A percentile compares a stretch with the other conserved stretches of the same genome.
Conservation (phyloP, 306 rosid genomes). For the Rubus parviflorus region DNA sequence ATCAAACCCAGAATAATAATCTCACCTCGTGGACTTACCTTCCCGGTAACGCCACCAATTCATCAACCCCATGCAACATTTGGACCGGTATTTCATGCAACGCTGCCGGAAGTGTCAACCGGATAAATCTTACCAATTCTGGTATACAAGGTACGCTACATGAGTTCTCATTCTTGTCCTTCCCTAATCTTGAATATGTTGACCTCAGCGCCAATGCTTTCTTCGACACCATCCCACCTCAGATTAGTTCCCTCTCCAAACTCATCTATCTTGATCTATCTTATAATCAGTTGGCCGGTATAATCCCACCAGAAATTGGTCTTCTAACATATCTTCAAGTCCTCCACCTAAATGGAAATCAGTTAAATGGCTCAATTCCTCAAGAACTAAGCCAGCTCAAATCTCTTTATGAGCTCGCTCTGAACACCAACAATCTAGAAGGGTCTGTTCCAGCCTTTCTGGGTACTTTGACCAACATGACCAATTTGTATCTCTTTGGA, state of each 20-base stretch:
- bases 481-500: neutral
- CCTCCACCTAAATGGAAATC: neutral
- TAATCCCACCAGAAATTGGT: constrained; percentile 28
- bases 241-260: constrained; percentile 24
- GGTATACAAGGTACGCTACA: constrained; percentile 23
- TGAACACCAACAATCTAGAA: neutral
- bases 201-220: constrained; percentile 24
- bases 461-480: constrained; percentile 8
- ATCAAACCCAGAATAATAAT: neutral
- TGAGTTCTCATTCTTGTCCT: constrained; percentile 23
- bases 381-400: neutral
- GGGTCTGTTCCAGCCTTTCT: constrained; percentile 4
- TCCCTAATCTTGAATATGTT: constrained; percentile 27
- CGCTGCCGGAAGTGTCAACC: constrained; percentile 13
- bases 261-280: constrained; percentile 31
- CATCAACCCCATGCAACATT: constrained; percentile 2
- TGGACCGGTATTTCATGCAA: constrained; percentile 35
- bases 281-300: constrained; percentile 19
- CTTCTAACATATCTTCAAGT: constrained; percentile 10
- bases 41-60: neutral
- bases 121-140: constrained; percentile 21
- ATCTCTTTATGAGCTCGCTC: neutral
- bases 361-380: constrained; percentile 10
- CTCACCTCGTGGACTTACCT: constrained; percentile 23
- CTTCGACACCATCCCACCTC: constrained; percentile 27